Base-by-base conservation (phyloP, 2,329 filamentous ascomycete genomes). In the Pseudohalonectria lignicola region DNA sequence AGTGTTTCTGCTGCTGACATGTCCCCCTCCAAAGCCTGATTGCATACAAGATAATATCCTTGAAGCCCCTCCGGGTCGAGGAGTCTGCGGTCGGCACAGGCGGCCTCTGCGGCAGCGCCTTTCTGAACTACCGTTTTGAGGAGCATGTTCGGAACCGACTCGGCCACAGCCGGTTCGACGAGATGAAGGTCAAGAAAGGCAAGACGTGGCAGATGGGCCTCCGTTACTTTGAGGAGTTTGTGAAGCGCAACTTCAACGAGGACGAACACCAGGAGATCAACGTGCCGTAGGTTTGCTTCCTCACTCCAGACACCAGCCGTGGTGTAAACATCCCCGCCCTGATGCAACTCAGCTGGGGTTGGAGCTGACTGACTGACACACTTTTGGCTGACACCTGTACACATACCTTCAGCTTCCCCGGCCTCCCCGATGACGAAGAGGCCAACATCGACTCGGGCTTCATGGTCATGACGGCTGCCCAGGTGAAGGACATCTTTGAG, bases 201-300 rank as follows among this genome's bases (percentile, higher is more conserved):
- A 86, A 84, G 58, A 85, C 79, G 1, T 88, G 83, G 82, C 82
- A 81, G 54, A 80, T 80, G 76, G 84, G 79, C 2, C 63, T 88
- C 36, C 73, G 76, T 39, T 87, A 86, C 52, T 90, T 86, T 56
- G 84, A 90, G 50, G 82, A 88, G 52, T 87, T 86, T 53, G 82
- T 90, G 12, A 90, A 90, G 60, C 72, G 84, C 12, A 87, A 86
- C 51, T 90, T 88, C 53, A 81, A 84, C 52, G 79, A 84, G 49
- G 81, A 86, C 34, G 82, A 86, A 51, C 75, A 83, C 45, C 70
- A 78, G 36, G 83, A 88, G 53, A 74, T 87, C 41, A 86, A 86
- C 41, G 73, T 88, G 4, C 83, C 83, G 71, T 76, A 59, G 46
- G 71, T 67, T 0, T 12, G 13, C n/a, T n/a, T 16, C 9, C 16